Base-by-base conservation (phyloP, 495 filamentous ascomycete species). In the Penicillium bovifimosum region DNA sequence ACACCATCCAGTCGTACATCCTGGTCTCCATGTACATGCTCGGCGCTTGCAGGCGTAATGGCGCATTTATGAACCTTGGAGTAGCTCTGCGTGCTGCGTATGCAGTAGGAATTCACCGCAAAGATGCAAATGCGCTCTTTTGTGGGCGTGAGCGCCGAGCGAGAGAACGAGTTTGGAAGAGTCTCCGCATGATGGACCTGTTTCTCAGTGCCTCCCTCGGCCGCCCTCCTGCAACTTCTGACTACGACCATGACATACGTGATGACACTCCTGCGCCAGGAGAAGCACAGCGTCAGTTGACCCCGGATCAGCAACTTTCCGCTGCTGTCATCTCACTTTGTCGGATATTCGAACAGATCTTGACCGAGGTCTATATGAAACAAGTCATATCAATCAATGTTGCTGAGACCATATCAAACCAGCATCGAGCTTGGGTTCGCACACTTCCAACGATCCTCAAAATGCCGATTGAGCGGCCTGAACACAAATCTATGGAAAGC, bases 341-440 rank as follows among this genome's bases (percentile, higher is more conserved):
- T 55, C 80, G 77, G 35, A 75, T 85, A 32, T 84, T 90, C 44
- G 85, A 86, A 31, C 70, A 74, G 5, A 85, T 86, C 18, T 73
- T 90, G 14, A 81, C 76, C 20, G 81, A 79, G 38, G 80, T 89
- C 17, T 90, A 88, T 56, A 82, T 85, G 52, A 77, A 80, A 41
- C 76, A 83, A 51, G 87, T 83, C 52, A 80, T 88, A 36, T 88
- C 83, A 7, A 84, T 84, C 28, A 69, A 74, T 17, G 72, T 84
- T 17, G 84, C 84, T 1, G 82, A 87, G 54, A 75, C 80, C 20
- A 86, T 88, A 31, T 80, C 83, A 35, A 78, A 86, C 54, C 75
- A 68, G 68, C 83, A 62, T 63, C 74, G 64, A 14, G 59, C 59
- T 14, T 74, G 71, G 71, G 71, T 74, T 38, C 61, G 64, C 17